Conservation (phyloP, 2,329 filamentous ascomycete genomes). For the Diplodia scrobiculata region DNA sequence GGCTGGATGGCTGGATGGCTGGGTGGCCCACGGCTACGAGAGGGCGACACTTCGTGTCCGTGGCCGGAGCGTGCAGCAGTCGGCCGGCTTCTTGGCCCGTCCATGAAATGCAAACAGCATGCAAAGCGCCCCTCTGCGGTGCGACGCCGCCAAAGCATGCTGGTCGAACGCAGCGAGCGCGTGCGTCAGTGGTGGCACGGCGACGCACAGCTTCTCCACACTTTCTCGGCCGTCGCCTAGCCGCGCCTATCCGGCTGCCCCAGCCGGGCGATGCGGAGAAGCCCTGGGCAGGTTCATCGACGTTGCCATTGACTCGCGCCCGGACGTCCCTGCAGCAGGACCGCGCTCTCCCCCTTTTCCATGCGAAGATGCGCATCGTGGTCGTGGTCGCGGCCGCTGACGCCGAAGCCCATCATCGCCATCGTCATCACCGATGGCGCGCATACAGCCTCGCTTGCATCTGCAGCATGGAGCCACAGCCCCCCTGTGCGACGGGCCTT, state of each 20-base stretch:
- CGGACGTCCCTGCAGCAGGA: slow-evolving; percentile 12
- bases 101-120: slow-evolving; percentile 18
- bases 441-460: slow-evolving; percentile 22
- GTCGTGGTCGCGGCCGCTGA: slow-evolving; percentile 2
- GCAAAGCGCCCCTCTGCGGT: slow-evolving; percentile 2
- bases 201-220: slow-evolving; percentile 21
- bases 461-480: background rate
- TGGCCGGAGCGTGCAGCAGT: slow-evolving; percentile 6
- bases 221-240: background rate
- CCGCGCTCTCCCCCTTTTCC: background rate
- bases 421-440: slow-evolving; percentile 20
- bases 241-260: slow-evolving; percentile 9
- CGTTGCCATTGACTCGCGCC: slow-evolving; percentile 9
- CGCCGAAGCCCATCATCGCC: background rate
- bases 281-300: background rate
- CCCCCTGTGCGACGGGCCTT: slow-evolving; percentile 7
- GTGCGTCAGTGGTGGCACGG: slow-evolving; percentile 12
- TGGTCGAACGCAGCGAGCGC: slow-evolving; percentile 8
- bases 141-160: slow-evolving; percentile 6
- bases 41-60: slow-evolving; percentile 9
- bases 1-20: slow-evolving; percentile 14
- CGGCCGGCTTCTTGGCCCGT: background rate
- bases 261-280: slow-evolving; percentile 2
- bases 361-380: background rate
- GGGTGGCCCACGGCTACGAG: background rate